Percentiles rank a stretch among this genome's conserved stretches.
These are phyloP conservation scores for Syncephalastrum contaminatum DNA, from an alignment of 371 early-diverging fungal genomes.

Conservation along the genomic window DNA sequence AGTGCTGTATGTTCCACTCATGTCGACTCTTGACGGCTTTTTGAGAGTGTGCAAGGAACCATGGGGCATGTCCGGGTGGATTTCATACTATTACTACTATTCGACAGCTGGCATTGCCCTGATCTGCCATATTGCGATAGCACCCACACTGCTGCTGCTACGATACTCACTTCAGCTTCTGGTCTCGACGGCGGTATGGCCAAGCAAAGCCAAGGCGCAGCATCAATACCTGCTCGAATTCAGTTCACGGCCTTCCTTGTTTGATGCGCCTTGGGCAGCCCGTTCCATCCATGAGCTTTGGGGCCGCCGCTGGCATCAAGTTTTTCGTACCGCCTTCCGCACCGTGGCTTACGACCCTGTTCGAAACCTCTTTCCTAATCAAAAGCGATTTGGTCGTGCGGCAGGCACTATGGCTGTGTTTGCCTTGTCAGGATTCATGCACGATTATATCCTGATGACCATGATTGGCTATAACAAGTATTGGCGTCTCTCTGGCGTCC, in stretches of 20 bases:
- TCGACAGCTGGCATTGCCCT: slow-evolving; percentile 22
- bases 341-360: slow-evolving; percentile 25
- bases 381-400: slow-evolving; percentile 14
- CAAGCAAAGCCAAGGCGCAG: neutral
- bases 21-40: slow-evolving; percentile 27
- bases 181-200: neutral
- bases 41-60: slow-evolving; percentile 25
- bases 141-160: slow-evolving; percentile 18
- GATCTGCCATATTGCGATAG: slow-evolving; percentile 20
- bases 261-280: slow-evolving; percentile 28
- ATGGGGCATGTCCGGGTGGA: slow-evolving; percentile 7
- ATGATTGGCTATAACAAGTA: slow-evolving; percentile 21
- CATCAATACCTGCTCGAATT: slow-evolving; percentile 10
- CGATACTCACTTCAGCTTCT: slow-evolving; percentile 6
- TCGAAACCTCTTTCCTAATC: slow-evolving; percentile 12
- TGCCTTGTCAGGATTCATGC: slow-evolving; percentile 32
- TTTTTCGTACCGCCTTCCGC: slow-evolving; percentile 31
- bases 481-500: slow-evolving; percentile 12
- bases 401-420: slow-evolving; percentile 29
- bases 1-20: slow-evolving; percentile 16
- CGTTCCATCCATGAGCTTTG: slow-evolving; percentile 30
- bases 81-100: slow-evolving; percentile 16
- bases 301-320: slow-evolving; percentile 38
- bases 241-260: slow-evolving; percentile 24
- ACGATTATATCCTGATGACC: slow-evolving; percentile 33